phyloP scores from a whole-genome alignment of 768 basidiomycete genomes.

The Mycena venus region DNA sequence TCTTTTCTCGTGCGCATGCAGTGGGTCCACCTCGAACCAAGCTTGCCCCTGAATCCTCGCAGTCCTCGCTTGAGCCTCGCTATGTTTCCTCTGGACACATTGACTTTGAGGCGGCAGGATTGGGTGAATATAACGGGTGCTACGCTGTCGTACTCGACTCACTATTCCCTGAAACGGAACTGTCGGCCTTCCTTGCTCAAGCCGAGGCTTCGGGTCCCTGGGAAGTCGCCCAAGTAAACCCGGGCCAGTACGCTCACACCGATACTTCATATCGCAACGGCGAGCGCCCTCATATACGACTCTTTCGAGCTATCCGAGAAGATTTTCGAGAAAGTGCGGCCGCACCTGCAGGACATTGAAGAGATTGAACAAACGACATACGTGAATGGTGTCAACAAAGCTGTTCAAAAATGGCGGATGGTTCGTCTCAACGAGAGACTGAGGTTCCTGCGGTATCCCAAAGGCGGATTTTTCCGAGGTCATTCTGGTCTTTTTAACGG shows the following conservation, averaged over 20 bases:
- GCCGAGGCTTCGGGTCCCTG: constrained; percentile 27
- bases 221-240: constrained; percentile 29
- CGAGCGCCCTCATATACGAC: constrained; percentile 32
- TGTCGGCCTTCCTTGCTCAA: constrained; percentile 18
- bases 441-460: constrained; percentile 24
- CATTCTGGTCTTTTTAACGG: neutral
- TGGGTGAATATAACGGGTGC: constrained; percentile 20
- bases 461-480: constrained; percentile 23
- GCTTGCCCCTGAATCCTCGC: neutral
- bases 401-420: constrained; percentile 30
- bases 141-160: constrained; percentile 31
- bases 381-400: neutral
- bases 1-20: neutral
- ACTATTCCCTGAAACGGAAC: constrained; percentile 27
- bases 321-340: constrained; percentile 25
- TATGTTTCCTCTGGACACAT: constrained; percentile 22
- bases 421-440: constrained; percentile 29
- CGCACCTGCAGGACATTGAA: constrained; percentile 27
- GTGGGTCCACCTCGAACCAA: too few species aligned
- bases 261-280: constrained; percentile 25
- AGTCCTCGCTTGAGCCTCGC: too few species aligned
- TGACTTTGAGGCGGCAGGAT: constrained; percentile 17
- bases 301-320: constrained; percentile 21
- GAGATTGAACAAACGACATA: constrained; percentile 25
- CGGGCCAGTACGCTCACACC: constrained; percentile 16